A percentile compares a stretch with the other conserved stretches of the same genome.
These are phyloP conservation scores for Glutinoglossum americanum DNA, from an alignment of 495 filamentous ascomycete species.

Conservation along the genomic window DNA sequence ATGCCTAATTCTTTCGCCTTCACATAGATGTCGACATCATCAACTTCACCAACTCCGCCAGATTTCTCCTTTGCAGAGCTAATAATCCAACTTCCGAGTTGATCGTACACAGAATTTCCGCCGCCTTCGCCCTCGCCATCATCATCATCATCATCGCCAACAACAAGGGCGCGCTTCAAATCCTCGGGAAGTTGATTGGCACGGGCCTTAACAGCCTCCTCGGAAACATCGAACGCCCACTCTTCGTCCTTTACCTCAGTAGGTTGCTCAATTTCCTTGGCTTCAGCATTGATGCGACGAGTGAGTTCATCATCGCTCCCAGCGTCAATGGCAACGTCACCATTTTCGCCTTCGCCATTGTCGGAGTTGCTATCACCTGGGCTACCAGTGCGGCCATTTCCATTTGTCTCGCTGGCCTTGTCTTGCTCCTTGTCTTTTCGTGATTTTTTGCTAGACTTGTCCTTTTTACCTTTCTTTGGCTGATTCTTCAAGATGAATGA, in stretches of 20 bases:
- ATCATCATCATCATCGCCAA: conserved; percentile 67
- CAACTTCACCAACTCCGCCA: conserved; percentile 50
- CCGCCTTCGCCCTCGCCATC: conserved; percentile 61
- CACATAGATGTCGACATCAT: conserved; percentile 75
- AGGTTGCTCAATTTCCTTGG: conserved; percentile 45
- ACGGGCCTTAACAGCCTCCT: conserved; percentile 84
- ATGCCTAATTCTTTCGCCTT: conserved; percentile 95
- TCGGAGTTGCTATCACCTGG: conserved; percentile 58
- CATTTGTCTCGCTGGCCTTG: conserved; percentile 32
- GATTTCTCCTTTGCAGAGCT: conserved; percentile 43
- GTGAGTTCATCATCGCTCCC: conserved; percentile 85
- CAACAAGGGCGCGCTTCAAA: conserved; percentile 69
- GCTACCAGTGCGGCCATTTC: conserved; percentile 40
- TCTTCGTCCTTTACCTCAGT: conserved; percentile 59
- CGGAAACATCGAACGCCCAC: conserved; percentile 89
- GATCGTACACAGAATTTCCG: conserved; percentile 65
- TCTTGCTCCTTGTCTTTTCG: conserved; percentile 51
- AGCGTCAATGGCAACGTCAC: conserved; percentile 47
- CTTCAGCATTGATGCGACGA: conserved; percentile 67
- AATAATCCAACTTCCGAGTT: conserved; percentile 82
- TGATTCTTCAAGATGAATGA: conserved; percentile 93
- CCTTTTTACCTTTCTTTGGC: conserved; percentile 88
- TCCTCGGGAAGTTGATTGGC: conserved; percentile 75
- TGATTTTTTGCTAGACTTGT: conserved; percentile 73
- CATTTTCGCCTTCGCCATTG: conserved; percentile 48